Conservation (phyloP, 1,284 basidiomycete genomes). For the Cutaneotrichosporon sp. region DNA sequence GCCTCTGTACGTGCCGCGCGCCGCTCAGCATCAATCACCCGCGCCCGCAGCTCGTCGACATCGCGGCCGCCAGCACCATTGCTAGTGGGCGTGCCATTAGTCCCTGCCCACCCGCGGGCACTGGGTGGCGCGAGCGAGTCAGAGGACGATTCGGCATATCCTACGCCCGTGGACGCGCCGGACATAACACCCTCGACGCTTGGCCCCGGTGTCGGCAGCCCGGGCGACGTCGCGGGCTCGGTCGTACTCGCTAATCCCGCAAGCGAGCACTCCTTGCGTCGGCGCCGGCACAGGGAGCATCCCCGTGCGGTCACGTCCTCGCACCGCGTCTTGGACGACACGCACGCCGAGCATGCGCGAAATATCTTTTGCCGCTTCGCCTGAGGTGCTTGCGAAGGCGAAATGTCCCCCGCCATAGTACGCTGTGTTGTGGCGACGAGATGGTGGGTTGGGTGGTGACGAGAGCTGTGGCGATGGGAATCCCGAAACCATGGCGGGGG, state of each 20-base stretch:
- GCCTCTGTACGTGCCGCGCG: slow-evolving; percentile 10
- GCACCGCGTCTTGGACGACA: slow-evolving; percentile 32
- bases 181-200: too few relatives aligned
- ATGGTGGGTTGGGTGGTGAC: background rate
- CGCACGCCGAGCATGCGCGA: slow-evolving; percentile 31
- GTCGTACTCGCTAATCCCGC: slow-evolving; percentile 9
- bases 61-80: background rate
- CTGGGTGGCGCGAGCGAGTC: too few relatives aligned
- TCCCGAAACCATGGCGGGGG: background rate
- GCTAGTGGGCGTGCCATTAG: too few relatives aligned
- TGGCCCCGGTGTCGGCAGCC: background rate
- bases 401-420: too few relatives aligned
- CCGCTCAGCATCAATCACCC: slow-evolving; percentile 14
- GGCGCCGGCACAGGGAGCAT: slow-evolving; percentile 30
- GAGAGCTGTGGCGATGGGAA: background rate
- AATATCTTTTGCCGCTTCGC: slow-evolving; percentile 27
- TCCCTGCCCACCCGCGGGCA: too few relatives aligned
- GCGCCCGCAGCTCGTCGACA: slow-evolving; percentile 7
- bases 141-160: background rate
- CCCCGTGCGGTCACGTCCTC: slow-evolving; percentile 27
- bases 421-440: too few relatives aligned
- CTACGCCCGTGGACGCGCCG: background rate
- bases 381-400: background rate
- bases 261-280: slow-evolving; percentile 25
- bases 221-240: background rate